phyloP scores from a whole-genome alignment of 164 flowering plant genomes.

The Macadamia integrifolia region DNA sequence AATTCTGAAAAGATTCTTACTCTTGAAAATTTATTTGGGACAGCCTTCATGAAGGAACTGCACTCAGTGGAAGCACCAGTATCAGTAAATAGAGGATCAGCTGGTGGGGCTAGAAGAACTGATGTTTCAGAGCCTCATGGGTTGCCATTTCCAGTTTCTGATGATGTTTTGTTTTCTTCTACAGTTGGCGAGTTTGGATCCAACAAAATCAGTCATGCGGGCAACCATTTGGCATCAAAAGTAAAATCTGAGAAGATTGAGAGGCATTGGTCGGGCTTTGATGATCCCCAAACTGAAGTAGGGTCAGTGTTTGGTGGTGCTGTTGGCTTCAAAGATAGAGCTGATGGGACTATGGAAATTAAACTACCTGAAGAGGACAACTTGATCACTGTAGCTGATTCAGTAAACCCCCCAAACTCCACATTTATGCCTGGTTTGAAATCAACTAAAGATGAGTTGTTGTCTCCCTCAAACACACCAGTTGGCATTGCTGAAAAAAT shows the following conservation, averaged over 20 bases:
- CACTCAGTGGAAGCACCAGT: conserved; percentile 76
- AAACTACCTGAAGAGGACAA: conserved; percentile 74
- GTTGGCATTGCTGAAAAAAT: conserved; percentile 48
- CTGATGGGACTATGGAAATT: conserved; percentile 28
- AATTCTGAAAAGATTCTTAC: conserved; percentile 44
- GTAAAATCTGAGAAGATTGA: conserved; percentile 28
- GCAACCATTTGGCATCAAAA: conserved; percentile 15
- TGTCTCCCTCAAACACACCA: conserved; percentile 30
- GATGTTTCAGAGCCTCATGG: conserved; percentile 35
- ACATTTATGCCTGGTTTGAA: conserved; percentile 18
- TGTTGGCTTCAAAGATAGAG: conserved; percentile 28
- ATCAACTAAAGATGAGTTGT: conserved; percentile 24
- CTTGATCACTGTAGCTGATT: conserved; percentile 36
- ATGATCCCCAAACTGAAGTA: conserved; percentile 28
- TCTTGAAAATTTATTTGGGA: conserved; percentile 89
- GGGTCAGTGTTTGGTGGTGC: conserved; percentile 20
- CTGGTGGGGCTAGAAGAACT: conserved; percentile 28
- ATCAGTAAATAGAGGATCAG: conserved; percentile 53
- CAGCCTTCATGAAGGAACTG: conserved; percentile 89
- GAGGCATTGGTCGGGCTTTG: conserved; percentile 31
- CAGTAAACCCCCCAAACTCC: conserved; percentile 27
- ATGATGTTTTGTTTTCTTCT: conserved; percentile 21
- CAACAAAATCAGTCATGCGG: conserved; percentile 19
- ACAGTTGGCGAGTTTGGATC: conserved; percentile 22
- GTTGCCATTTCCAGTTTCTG: conserved; percentile 26